These are phyloP conservation scores for Arthrobotrys sphaeroides DNA, from an alignment of 2,329 filamentous ascomycete species.

Conservation along the genomic window DNA sequence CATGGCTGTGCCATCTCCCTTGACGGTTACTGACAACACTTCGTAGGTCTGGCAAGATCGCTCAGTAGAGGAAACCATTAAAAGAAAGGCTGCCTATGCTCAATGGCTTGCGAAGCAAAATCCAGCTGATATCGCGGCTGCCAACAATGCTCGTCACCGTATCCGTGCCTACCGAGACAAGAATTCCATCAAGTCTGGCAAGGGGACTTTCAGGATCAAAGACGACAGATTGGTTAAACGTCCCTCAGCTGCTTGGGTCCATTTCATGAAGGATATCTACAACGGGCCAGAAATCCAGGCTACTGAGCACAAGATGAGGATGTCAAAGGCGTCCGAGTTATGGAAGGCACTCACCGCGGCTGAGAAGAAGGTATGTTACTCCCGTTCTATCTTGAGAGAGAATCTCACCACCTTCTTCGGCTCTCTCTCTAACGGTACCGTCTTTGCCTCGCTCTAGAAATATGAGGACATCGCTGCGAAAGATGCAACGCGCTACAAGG, in stretches of 20 bases:
- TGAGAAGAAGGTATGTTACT: constrained; percentile 39
- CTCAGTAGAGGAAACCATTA: constrained; percentile 13
- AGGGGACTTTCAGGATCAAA: constrained; percentile 10
- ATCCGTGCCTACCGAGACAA: background rate
- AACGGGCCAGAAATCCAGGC: background rate
- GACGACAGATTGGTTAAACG: constrained; percentile 31
- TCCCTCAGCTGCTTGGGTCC: constrained; percentile 5
- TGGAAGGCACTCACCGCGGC: constrained; percentile 5
- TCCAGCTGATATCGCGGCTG: constrained; percentile 23
- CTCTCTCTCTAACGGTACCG: background rate
- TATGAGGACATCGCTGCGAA: constrained; percentile 23
- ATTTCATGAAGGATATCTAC: constrained; percentile 16
- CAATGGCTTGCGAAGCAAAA: constrained; percentile 38
- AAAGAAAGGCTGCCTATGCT: constrained; percentile 23
- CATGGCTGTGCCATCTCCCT: background rate
- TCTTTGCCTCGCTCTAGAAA: constrained; percentile 26
- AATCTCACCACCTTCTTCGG: too few relatives aligned
- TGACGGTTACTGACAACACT: background rate
- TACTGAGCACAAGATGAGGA: background rate
- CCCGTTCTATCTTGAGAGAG: background rate
- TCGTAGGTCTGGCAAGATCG: constrained; percentile 22
- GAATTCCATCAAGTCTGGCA: background rate
- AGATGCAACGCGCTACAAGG: constrained; percentile 18
- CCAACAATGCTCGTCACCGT: constrained; percentile 27
- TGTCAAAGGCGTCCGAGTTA: background rate